A percentile compares a stretch with the other conserved stretches of the same genome.
phyloP scores from a whole-genome alignment of 805 yeast genomes.

The Maudiozyma pseudohumilis region DNA sequence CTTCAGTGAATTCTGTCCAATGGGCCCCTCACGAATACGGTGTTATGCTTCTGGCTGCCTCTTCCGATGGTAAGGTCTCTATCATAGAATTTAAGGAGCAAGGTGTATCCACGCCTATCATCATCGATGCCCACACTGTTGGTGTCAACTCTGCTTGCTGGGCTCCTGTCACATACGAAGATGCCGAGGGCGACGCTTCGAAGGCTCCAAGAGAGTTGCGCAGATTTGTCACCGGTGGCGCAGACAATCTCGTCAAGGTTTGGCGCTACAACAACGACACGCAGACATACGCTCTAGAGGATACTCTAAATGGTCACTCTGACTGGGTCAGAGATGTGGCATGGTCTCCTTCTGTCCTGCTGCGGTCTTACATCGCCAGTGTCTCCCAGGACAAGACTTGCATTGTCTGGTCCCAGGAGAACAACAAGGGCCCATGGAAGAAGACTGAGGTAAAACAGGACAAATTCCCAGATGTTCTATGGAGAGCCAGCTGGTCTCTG shows the following conservation, averaged over 20 bases:
- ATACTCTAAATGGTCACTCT: constrained; percentile 75
- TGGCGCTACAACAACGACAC: constrained; percentile 62
- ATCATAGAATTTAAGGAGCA: constrained; percentile 87
- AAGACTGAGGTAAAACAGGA: constrained; percentile 65
- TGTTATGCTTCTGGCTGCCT: constrained; percentile 79
- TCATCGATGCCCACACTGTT: constrained; percentile 71
- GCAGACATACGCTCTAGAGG: constrained; percentile 60
- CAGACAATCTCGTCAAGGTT: constrained; percentile 85
- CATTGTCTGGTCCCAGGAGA: constrained; percentile 86
- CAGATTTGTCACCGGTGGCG: constrained; percentile 88
- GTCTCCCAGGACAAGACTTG: constrained; percentile 96
- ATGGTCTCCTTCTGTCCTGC: constrained; percentile 89
- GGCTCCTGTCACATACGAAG: constrained; percentile 54
- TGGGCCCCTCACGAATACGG: constrained; percentile 99
- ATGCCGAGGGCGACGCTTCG: constrained; percentile 25
- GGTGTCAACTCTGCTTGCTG: constrained; percentile 94
- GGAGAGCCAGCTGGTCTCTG: constrained; percentile 97
- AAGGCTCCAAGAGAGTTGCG: constrained; percentile 38
- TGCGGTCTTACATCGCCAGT: constrained; percentile 84
- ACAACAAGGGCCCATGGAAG: constrained; percentile 61
- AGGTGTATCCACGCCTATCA: constrained; percentile 56
- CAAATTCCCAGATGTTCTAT: constrained; percentile 90
- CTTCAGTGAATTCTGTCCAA: constrained; percentile 84
- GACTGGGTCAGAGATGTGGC: constrained; percentile 99
- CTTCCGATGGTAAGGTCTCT: constrained; percentile 88